Evolutionary conservation across 2,329 filamentous ascomycete species (phyloP).

Genomic region (Diaporthe velutina): DNA sequence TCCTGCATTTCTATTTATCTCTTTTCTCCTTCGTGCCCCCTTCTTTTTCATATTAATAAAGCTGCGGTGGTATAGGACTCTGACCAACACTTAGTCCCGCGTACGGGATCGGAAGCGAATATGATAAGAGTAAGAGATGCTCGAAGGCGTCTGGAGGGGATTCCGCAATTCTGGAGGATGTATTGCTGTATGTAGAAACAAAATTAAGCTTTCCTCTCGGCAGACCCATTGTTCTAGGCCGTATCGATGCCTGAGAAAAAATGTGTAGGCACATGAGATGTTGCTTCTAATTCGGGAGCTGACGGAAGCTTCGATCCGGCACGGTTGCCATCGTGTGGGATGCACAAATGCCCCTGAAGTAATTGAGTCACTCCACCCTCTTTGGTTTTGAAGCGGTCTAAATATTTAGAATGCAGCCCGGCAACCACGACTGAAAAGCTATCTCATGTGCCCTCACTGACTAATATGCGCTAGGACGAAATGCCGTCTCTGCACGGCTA

Average conservation of each 20-base stretch:
- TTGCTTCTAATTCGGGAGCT: background rate
- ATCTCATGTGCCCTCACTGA: background rate
- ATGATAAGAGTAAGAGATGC: background rate
- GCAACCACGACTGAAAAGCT: background rate
- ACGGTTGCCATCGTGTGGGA: background rate
- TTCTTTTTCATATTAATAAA: too few relatives aligned
- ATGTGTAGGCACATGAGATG: too few relatives aligned
- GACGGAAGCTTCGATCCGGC: background rate
- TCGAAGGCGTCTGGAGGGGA: background rate
- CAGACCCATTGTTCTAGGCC: background rate
- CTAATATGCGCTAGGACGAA: background rate
- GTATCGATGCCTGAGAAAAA: background rate
- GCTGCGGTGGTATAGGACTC: background rate
- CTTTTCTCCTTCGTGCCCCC: background rate
- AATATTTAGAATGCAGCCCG: background rate
- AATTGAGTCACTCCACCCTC: background rate
- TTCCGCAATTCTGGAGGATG: too few relatives aligned
- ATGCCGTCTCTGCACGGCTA: background rate
- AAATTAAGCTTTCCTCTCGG: too few relatives aligned
- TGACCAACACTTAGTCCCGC: background rate
- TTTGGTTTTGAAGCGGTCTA: background rate
- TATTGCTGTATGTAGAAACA: too few relatives aligned
- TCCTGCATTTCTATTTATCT: background rate
- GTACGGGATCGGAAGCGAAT: background rate
- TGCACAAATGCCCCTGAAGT: too few relatives aligned